phyloP scores from a whole-genome alignment of 1,139 yeast species.

The Diutina rugosa region DNA sequence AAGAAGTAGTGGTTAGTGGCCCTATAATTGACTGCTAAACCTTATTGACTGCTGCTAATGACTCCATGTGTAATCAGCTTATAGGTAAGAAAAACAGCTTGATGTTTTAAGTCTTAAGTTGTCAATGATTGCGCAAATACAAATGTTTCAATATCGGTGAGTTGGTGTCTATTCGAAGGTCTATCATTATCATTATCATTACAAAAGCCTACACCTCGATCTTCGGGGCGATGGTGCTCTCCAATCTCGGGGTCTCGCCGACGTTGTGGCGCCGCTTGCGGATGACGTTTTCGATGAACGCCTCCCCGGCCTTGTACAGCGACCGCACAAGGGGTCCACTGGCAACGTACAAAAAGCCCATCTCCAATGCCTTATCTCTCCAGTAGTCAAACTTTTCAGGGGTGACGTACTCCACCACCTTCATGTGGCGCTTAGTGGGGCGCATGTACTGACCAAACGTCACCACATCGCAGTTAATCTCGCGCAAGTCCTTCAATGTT shows the following conservation, averaged over 20 bases:
- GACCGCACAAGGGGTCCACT: conserved; percentile 96
- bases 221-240: background rate
- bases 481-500: conserved; percentile 66
- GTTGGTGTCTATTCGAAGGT: background rate
- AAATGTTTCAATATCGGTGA: background rate
- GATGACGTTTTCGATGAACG: conserved; percentile 88
- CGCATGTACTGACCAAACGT: conserved; percentile 99
- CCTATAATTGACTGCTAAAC: no score
- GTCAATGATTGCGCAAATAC: background rate
- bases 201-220: background rate
- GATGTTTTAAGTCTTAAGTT: no score
- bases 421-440: conserved; percentile 97
- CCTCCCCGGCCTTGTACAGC: conserved; percentile 96
- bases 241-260: conserved; percentile 1
- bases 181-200: background rate
- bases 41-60: no score
- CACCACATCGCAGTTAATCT: conserved; percentile 76
- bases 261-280: conserved; percentile 39
- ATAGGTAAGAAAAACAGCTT: no score
- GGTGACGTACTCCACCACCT: conserved; percentile 89
- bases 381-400: conserved; percentile 93
- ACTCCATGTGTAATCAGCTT: no score
- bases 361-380: conserved; percentile 74
- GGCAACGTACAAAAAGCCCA: conserved; percentile 95
- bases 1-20: no score